Conservation (phyloP, 345 rosid genomes). For the Dipteronia sinensis region DNA sequence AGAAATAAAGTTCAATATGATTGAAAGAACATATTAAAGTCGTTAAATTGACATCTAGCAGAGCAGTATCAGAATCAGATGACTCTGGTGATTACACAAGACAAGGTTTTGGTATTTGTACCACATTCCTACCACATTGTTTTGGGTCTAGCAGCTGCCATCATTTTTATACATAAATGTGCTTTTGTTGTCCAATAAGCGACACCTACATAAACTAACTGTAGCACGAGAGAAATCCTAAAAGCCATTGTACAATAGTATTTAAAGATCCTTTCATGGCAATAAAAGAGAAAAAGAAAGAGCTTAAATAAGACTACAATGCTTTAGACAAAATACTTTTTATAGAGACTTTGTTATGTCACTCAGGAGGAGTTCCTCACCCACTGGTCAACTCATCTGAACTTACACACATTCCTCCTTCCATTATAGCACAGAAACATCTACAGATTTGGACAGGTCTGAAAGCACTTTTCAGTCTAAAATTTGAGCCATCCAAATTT, state of each 20-base stretch:
- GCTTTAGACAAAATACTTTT: not conserved
- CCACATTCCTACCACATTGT: not conserved
- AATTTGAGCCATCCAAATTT: not conserved
- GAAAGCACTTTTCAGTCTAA: not conserved
- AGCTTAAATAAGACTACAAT: not conserved
- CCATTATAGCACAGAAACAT: not conserved
- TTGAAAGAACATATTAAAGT: constrained; percentile 6
- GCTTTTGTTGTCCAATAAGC: not conserved
- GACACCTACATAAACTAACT: not conserved
- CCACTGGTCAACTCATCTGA: not conserved
- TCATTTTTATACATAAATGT: not conserved
- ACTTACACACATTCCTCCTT: not conserved
- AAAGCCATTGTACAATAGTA: not conserved
- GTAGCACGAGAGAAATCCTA: not conserved
- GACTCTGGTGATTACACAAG: not conserved
- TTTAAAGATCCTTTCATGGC: not conserved
- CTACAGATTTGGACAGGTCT: not conserved
- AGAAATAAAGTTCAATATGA: not conserved
- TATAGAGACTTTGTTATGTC: not conserved
- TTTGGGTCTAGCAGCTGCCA: not conserved
- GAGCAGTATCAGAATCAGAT: not conserved
- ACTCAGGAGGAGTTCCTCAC: not conserved
- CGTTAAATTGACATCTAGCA: not conserved
- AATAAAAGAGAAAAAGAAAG: not conserved
- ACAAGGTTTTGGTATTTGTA: not conserved